Conservation (phyloP, 108 stramenopile species). For the Parietichytrium sp. region DNA sequence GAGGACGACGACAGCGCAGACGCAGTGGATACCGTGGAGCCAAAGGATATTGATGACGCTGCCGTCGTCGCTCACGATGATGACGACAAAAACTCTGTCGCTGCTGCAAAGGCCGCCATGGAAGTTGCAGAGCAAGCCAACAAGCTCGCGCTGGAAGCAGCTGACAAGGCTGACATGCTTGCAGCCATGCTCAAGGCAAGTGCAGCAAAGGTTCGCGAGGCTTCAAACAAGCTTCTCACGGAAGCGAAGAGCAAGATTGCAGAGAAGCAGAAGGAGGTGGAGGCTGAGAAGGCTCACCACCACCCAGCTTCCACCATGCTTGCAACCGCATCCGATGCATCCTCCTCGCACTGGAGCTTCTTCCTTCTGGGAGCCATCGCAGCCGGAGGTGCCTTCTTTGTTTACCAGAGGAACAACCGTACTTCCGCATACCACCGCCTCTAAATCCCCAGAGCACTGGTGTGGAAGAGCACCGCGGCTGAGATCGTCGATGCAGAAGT, state of each 20-base stretch:
- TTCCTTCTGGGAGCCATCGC: too few species aligned
- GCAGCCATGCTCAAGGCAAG: not conserved
- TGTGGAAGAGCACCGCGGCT: too few species aligned
- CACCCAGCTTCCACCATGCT: too few species aligned
- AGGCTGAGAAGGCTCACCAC: too few species aligned
- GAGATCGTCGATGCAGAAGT: too few species aligned
- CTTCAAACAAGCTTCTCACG: not conserved
- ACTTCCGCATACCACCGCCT: too few species aligned
- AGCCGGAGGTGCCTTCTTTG: too few species aligned
- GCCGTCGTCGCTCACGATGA: not conserved
- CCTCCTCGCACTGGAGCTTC: too few species aligned
- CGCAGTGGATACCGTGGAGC: not conserved
- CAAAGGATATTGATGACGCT: not conserved
- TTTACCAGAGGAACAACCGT: too few species aligned
- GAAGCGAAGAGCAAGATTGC: not conserved
- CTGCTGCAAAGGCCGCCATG: not conserved
- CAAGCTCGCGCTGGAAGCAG: not conserved
- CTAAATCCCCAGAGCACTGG: too few species aligned
- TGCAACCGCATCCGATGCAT: too few species aligned
- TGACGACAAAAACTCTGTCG: not conserved
- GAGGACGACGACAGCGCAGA: not conserved
- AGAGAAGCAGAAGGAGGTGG: too few species aligned
- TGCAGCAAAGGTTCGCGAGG: not conserved
- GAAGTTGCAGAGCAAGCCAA: not conserved
- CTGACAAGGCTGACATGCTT: slow-evolving; percentile 28